Evolutionary conservation across 306 rosid species (phyloP).

Genomic region (Lathyrus aphaca): DNA sequence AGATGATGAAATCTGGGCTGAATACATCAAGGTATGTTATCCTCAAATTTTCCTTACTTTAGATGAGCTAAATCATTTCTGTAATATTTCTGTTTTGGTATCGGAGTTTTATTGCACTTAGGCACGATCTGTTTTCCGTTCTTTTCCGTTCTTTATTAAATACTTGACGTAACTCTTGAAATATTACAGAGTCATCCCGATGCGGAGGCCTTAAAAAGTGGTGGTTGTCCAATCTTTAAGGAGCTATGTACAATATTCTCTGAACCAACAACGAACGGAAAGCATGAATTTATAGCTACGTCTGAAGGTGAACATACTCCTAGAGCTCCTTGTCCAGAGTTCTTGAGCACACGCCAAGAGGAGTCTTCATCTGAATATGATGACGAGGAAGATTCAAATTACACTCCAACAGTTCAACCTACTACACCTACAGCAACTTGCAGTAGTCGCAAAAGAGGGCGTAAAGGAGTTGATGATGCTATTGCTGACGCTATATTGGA

Average conservation of each 20-base stretch:
- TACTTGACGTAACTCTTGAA: constrained; percentile 29
- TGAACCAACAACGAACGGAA: constrained; percentile 60
- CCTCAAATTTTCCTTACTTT: neutral
- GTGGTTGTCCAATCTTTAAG: constrained; percentile 71
- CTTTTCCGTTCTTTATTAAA: constrained; percentile 17
- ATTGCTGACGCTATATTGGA: constrained; percentile 72
- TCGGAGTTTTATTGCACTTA: constrained; percentile 20
- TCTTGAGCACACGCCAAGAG: constrained; percentile 44
- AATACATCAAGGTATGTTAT: constrained; percentile 62
- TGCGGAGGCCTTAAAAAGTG: constrained; percentile 59
- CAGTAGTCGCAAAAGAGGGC: constrained; percentile 63
- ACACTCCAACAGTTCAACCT: constrained; percentile 48
- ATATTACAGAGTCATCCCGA: constrained; percentile 69
- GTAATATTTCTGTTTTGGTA: neutral
- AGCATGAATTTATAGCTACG: constrained; percentile 47
- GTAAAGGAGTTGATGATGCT: constrained; percentile 65
- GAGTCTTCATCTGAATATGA: constrained; percentile 60
- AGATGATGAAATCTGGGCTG: constrained; percentile 60
- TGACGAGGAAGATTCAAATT: constrained; percentile 54
- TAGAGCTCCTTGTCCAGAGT: constrained; percentile 43
- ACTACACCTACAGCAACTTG: constrained; percentile 42
- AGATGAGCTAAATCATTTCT: neutral
- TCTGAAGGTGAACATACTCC: constrained; percentile 43
- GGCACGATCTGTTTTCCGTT: constrained; percentile 24
- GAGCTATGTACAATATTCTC: constrained; percentile 74